These are phyloP conservation scores for Trichosanthes cucumerina DNA, from an alignment of 306 rosid species.

Conservation along the genomic window DNA sequence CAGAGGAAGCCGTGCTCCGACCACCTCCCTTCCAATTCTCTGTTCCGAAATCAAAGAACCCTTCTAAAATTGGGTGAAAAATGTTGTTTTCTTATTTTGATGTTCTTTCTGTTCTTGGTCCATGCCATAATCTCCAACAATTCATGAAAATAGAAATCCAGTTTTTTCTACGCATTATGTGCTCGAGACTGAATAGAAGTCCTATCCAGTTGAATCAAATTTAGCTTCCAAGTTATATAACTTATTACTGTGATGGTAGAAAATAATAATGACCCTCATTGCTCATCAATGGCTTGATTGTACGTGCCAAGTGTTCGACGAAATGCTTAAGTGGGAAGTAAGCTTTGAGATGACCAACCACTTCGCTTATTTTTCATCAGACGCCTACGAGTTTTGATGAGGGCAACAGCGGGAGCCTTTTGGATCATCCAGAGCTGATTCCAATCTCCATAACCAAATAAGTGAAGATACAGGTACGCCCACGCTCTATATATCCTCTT, in stretches of 20 bases:
- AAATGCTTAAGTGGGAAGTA: conserved; percentile 3
- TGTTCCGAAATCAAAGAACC: background rate
- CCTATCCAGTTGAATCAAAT: background rate
- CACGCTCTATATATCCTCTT: background rate
- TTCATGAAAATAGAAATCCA: background rate
- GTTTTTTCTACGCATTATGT: background rate
- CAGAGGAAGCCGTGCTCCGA: conserved; percentile 76
- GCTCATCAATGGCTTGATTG: background rate
- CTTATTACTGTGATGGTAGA: background rate
- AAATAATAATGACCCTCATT: background rate
- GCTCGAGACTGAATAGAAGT: background rate
- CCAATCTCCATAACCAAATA: background rate
- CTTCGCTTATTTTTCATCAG: background rate
- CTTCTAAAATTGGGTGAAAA: conserved; percentile 4
- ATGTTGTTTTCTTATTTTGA: background rate
- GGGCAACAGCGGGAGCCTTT: background rate
- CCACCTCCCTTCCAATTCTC: conserved; percentile 41
- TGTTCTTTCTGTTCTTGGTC: background rate
- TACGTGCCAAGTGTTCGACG: background rate
- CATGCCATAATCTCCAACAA: background rate
- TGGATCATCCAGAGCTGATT: background rate
- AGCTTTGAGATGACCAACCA: background rate
- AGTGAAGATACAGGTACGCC: background rate
- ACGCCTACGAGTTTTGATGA: background rate
- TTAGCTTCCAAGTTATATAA: background rate